Base-by-base conservation (phyloP, 805 yeast genomes). In the Candida stauntonica region DNA sequence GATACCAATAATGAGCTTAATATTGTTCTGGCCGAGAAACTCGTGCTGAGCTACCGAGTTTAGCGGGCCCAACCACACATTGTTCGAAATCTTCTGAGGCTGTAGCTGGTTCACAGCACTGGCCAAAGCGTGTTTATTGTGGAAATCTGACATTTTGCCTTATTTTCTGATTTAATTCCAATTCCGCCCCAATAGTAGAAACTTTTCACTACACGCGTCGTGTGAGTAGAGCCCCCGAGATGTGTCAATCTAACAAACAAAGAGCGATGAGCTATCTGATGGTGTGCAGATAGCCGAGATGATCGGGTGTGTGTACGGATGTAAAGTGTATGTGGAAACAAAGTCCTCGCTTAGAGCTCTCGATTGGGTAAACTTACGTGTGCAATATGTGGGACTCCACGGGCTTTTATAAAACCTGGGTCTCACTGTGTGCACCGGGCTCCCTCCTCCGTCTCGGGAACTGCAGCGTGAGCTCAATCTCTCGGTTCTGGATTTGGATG, bases 21-120 rank as follows among this genome's bases (percentile, higher is more conserved):
- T 65, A 43, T 68, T 67, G 39, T 67, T 57, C n/a, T 54, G 47
- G 15, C 42, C 37, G 8, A 73, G 46, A 36, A 68, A 65, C 7
- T 57, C 60, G 7, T 50, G 47, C 48, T 69, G 67, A 1, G 65
- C 58, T n/a, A 70, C 51, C 1, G 67, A 60, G 35, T 68, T 58
- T 38, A 70, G 45, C 2, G 78, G 75, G 2, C 79, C 78, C 21
- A 73, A 57, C 61, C 67, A 71, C 3, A 72, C 52, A 31, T 62
- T 56, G 15, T 62, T 61, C 8, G 65, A 54, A 14, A 73, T 41
- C 41, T 58, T 61, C 49, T 72, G 77, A 3, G 77, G 70, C 27
- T 55, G 55, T 9, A 55, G 43, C 29, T 55, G 60, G 45, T 53
- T 50, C 14, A 51, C 45, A 0, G 57, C 51, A 30, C 38, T 45